These are phyloP conservation scores for Fusarium agapanthi DNA, from an alignment of 2,329 filamentous ascomycete species.

Conservation along the genomic window DNA sequence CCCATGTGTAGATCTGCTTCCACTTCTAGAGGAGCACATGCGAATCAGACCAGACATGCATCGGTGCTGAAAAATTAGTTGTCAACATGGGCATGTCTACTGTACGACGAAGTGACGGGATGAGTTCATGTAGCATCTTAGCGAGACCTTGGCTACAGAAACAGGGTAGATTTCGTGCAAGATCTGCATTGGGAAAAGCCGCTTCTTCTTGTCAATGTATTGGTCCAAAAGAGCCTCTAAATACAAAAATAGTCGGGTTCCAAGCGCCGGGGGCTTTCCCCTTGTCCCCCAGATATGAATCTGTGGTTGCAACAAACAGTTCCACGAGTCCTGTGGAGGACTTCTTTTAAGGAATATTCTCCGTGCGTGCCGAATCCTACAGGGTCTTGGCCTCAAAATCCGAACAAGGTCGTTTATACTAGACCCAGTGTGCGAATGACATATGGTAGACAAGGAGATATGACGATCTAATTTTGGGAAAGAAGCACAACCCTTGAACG, in stretches of 20 bases:
- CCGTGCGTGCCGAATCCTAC: constrained; percentile 27
- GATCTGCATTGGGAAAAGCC: constrained; percentile 18
- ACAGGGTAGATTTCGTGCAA: not conserved
- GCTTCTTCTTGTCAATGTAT: constrained; percentile 19
- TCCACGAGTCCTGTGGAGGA: constrained; percentile 1
- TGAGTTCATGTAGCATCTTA: constrained; percentile 19
- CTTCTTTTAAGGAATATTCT: constrained; percentile 19
- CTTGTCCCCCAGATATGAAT: not conserved
- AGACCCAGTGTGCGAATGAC: not conserved
- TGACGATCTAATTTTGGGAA: constrained; percentile 19
- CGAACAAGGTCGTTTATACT: not conserved
- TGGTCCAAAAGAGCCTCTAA: constrained; percentile 8
- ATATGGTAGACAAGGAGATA: not conserved
- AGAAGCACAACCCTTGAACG: not conserved
- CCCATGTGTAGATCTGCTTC: constrained; percentile 30
- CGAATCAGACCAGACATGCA: constrained; percentile 31
- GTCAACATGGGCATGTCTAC: constrained; percentile 17
- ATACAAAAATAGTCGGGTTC: constrained; percentile 30
- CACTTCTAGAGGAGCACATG: constrained; percentile 8
- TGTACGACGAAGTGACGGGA: not conserved
- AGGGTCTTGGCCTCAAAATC: constrained; percentile 1
- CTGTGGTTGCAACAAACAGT: constrained; percentile 25
- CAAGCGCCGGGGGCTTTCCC: constrained; percentile 24
- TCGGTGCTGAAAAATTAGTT: constrained; percentile 24
- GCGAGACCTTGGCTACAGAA: constrained; percentile 21